phyloP scores from a whole-genome alignment of 192 early-diverging fungal genomes.

The Coemansia sp. region DNA sequence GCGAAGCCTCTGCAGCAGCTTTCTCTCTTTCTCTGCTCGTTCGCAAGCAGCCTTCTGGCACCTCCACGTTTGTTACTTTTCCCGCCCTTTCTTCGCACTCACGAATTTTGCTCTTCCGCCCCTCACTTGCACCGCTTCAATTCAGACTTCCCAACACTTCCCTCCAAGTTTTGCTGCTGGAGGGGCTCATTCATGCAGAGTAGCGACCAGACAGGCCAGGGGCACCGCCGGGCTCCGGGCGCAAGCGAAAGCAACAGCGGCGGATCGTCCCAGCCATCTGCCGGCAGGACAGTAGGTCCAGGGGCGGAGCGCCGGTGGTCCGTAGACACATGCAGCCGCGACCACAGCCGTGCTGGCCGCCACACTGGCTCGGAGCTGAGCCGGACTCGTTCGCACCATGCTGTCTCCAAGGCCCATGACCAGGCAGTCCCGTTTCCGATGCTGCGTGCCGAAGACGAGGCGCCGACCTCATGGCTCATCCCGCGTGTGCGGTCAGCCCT shows the following conservation, averaged over 20 bases:
- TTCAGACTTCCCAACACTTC: neutral
- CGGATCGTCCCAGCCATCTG: neutral
- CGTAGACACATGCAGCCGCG: neutral
- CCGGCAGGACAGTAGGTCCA: neutral
- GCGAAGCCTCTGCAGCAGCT: neutral
- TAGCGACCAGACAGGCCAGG: neutral
- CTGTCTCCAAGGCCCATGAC: neutral
- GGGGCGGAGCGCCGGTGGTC: constrained; percentile 8
- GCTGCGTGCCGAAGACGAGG: constrained; percentile 42
- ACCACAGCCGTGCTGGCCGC: neutral
- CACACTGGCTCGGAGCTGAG: constrained; percentile 2
- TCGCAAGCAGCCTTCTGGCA: no score
- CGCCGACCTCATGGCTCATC: constrained; percentile 46
- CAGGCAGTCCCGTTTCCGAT: constrained; percentile 36
- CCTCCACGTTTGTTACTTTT: neutral
- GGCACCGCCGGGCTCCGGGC: neutral
- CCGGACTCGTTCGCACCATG: constrained; percentile 23
- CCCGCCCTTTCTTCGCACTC: no score
- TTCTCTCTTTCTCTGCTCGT: neutral
- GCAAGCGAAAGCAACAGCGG: neutral
- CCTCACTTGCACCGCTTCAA: neutral
- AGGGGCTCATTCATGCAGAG: neutral
- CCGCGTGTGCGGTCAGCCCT: constrained; percentile 44
- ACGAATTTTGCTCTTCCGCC: neutral
- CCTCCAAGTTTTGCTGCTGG: no score